phyloP scores from a whole-genome alignment of 306 rosid genomes.

The Inga laurina region DNA sequence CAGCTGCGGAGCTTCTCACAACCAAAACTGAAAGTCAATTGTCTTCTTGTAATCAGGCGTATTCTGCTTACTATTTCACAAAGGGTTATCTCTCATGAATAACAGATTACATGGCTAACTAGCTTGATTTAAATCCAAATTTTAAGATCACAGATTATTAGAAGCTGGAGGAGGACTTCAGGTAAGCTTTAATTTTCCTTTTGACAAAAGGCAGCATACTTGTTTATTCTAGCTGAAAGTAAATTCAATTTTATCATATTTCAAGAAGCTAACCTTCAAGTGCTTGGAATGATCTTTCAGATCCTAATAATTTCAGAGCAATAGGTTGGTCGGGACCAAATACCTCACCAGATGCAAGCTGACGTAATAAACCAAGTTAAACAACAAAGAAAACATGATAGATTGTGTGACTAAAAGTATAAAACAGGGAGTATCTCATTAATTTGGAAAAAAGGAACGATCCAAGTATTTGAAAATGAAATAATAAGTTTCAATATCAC shows the following conservation, averaged over 20 bases:
- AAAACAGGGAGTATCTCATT: not conserved
- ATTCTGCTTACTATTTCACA: not conserved
- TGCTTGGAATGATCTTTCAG: constrained; percentile 88
- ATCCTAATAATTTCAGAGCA: constrained; percentile 89
- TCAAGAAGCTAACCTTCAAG: constrained; percentile 77
- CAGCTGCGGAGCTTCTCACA: not conserved
- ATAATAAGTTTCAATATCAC: not conserved
- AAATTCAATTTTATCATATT: constrained; percentile 13
- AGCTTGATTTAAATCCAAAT: not conserved
- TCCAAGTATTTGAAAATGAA: constrained; percentile 1
- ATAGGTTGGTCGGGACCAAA: constrained; percentile 93
- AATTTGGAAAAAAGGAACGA: not conserved
- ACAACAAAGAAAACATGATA: not conserved
- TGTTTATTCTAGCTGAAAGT: not conserved
- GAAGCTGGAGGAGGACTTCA: constrained; percentile 2
- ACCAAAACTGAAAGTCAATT: not conserved
- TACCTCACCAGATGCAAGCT: constrained; percentile 98
- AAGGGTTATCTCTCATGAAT: not conserved
- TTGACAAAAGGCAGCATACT: not conserved
- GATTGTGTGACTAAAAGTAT: constrained; percentile 1
- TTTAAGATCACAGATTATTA: not conserved
- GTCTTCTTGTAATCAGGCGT: not conserved
- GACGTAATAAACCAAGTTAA: constrained; percentile 40
- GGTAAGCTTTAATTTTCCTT: constrained; percentile 7
- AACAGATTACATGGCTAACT: not conserved